A percentile compares a stretch with the other conserved stretches of the same genome.
Conservation (phyloP, 169 alveolate species). For the Fabrea salina region DNA sequence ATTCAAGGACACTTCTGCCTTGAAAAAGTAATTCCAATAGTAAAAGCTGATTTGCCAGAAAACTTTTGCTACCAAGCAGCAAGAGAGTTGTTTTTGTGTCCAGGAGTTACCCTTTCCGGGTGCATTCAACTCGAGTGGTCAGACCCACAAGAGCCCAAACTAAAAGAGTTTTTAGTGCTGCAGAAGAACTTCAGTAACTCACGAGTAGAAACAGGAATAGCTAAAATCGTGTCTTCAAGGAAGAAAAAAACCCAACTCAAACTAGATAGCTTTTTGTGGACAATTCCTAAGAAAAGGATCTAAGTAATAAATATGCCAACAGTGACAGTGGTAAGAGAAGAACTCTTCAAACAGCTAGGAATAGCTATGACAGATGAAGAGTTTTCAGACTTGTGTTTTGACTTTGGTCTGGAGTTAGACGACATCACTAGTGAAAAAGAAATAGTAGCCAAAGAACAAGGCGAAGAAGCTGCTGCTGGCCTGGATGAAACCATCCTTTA, state of each 20-base stretch:
- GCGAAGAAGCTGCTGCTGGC: slow-evolving; percentile 72
- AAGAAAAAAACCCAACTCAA: slow-evolving; percentile 57
- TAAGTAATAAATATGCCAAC: slow-evolving; percentile 85
- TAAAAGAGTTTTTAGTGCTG: slow-evolving; percentile 61
- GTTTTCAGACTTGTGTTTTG: slow-evolving; percentile 93
- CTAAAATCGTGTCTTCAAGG: slow-evolving; percentile 44
- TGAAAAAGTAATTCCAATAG: slow-evolving; percentile 81
- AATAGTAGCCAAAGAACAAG: slow-evolving; percentile 61
- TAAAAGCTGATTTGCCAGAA: slow-evolving; percentile 60
- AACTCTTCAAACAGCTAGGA: slow-evolving; percentile 58
- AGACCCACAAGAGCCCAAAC: slow-evolving; percentile 55
- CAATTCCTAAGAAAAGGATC: neutral
- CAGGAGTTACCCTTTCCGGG: slow-evolving; percentile 49
- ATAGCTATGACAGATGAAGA: slow-evolving; percentile 83
- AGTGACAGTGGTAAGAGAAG: slow-evolving; percentile 72
- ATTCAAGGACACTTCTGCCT: slow-evolving; percentile 85
- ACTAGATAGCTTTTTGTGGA: slow-evolving; percentile 59
- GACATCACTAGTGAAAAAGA: slow-evolving; percentile 85
- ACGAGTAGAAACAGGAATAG: slow-evolving; percentile 65
- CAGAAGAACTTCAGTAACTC: slow-evolving; percentile 66
- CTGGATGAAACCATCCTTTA: slow-evolving; percentile 63
- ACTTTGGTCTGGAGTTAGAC: slow-evolving; percentile 96
- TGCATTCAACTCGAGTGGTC: slow-evolving; percentile 49
- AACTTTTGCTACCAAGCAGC: slow-evolving; percentile 57
- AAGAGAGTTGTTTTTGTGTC: slow-evolving; percentile 61